Evolutionary conservation across 2,329 filamentous ascomycete species (phyloP).

Genomic region (Stylonectria norvegica): DNA sequence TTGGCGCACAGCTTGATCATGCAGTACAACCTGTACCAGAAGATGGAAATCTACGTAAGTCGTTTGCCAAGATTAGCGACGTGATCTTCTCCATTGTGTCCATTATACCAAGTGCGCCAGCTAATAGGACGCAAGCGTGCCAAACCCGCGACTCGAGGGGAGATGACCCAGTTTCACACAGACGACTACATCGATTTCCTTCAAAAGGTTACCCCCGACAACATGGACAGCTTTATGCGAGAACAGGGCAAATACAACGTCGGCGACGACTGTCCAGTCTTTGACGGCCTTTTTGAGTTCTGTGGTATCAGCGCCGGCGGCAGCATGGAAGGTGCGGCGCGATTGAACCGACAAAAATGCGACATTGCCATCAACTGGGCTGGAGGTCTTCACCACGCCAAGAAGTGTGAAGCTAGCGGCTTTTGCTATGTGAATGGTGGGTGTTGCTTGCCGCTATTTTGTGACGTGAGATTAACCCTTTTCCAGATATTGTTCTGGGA

Average conservation of each 20-base stretch:
- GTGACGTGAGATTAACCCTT: slow-evolving; percentile 3
- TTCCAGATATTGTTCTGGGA: slow-evolving; percentile 84
- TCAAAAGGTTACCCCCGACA: slow-evolving; percentile 93
- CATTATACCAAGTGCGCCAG: neutral
- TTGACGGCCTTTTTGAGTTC: slow-evolving; percentile 96
- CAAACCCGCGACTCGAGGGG: slow-evolving; percentile 81
- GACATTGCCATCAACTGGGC: slow-evolving; percentile 99
- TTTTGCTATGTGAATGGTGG: slow-evolving; percentile 98
- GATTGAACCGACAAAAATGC: slow-evolving; percentile 85
- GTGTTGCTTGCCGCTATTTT: slow-evolving; percentile 22
- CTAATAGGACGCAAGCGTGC: slow-evolving; percentile 58
- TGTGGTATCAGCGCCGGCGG: slow-evolving; percentile 92
- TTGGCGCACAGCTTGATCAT: slow-evolving; percentile 94
- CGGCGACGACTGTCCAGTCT: slow-evolving; percentile 94
- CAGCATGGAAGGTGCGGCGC: slow-evolving; percentile 87
- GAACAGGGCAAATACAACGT: slow-evolving; percentile 95
- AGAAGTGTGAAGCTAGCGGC: slow-evolving; percentile 92
- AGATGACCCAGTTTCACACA: slow-evolving; percentile 92
- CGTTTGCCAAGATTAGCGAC: slow-evolving; percentile 17
- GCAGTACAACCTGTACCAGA: slow-evolving; percentile 92
- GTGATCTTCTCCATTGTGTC: neutral
- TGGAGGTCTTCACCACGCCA: slow-evolving; percentile 93
- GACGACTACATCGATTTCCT: slow-evolving; percentile 95
- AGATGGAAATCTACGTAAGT: slow-evolving; percentile 92
- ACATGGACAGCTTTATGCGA: slow-evolving; percentile 89